Base-by-base conservation (phyloP, 2,329 filamentous ascomycete species). In the Diplocarpon mali region DNA sequence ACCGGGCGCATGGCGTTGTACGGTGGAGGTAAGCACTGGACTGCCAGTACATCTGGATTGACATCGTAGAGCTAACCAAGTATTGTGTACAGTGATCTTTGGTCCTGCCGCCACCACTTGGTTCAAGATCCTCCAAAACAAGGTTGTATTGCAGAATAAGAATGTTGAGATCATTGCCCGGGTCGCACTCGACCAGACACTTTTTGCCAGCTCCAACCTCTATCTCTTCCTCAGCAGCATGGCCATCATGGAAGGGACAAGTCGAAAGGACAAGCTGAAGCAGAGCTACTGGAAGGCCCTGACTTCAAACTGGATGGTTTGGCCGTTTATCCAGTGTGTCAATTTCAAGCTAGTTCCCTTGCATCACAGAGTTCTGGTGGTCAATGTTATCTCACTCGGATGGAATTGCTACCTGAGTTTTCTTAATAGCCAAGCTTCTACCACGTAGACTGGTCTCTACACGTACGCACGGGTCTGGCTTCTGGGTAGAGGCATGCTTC, bases 1-100 rank as follows among this genome's bases (percentile, higher is more conserved):
- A 89, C 85, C 27, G 80, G 72, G 10, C 80, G 85, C 57, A 92
- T 93, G 85, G 78, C 78, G 35, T 67, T 82, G 48, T 92, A 92
- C 62, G 85, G 85, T 52, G 84, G 85, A 53, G 70, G 81, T 85
- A 67, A 60, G 75, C 46, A 38, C 12, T 24, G 7, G 20, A 24
- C 20, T 24, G 20, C 20, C 20, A 24, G 4, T 24, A 7, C 20
- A 24, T 24, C 29, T 31, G 40, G 39, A 37, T 10, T 42, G 11
- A 13, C 17, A 30, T 38, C 17, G 20, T 36, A 30, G 16, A 36
- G n/a, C 48, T 46, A 28, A 47, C 30, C 3, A 28, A 6, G 24
- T 5, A 16, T 36, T 29, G 36, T 38, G 15, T 20, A 39, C 55
- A 77, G 76, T 67, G 41, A 67, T 85, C 60, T 86, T 86, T 62